Evolutionary conservation across 2,329 filamentous ascomycete genomes (phyloP), one percentile per base, ranked within the genome.

Genomic region (Ascochyta clinopodiicola): DNA sequence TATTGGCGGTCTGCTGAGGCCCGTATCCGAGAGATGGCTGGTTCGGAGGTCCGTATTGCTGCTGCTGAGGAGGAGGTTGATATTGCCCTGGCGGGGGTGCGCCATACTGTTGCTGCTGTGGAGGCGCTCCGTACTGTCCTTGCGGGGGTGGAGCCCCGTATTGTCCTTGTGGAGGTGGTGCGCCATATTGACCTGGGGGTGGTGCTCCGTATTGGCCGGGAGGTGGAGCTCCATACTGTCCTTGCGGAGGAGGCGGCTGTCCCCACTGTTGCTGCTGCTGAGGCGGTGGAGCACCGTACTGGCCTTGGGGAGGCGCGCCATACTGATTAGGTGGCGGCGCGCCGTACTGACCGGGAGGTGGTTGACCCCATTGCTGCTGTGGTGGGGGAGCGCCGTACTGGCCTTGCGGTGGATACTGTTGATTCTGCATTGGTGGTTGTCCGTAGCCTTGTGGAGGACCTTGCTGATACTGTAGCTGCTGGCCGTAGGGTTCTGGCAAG

Each of bases 11-110:
- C 67, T 90, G 89, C 12, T 86, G 85, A 0, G 88, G 83, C 2
- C 86, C 86, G 68, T 96, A 97, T 32, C 93, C 93, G 0, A 84
- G 77, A 0, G 90, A 90, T 17, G 10, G 88, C 58, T 77, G 70
- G 56, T 64, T 67, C 32, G 72, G 72, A 44, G 72, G 79, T 25
- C 60, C 69, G 27, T 60, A 67, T 3, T 79, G 79, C 24, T 55
- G 64, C 29, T 56, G 59, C 35, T 60, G 57, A 10, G 62, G 73
- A 19, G 64, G 62, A 10, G 61, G 71, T 19, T 57, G 49, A 24
- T 51, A 60, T 12, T 60, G 58, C 12, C 56, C 56, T 6, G 44
- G 56, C 9, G 60, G 54, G 19, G 76, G 76, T 2, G 73, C 73
- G 42, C 76, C 76, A 53, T 80, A 77, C 34, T 39, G 69, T 36